Evolutionary conservation across 345 rosid genomes (phyloP).

Genomic region (Hirschfeldia incana): DNA sequence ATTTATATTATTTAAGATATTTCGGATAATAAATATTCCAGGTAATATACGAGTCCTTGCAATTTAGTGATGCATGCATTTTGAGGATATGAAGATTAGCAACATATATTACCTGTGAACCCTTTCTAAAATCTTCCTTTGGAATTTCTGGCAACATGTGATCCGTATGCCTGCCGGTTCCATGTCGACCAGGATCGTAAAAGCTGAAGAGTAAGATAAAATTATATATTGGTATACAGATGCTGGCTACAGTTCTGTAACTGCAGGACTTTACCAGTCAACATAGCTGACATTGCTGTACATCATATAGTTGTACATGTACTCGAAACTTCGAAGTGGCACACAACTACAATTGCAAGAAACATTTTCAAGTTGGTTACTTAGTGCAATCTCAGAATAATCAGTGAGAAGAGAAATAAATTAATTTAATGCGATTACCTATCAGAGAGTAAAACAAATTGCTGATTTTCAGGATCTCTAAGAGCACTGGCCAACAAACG

Average conservation of each 20-base stretch:
- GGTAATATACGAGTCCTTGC: not conserved
- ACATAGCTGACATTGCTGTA: slow-evolving; percentile 79
- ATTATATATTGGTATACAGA: not conserved
- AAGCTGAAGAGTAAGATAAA: slow-evolving; percentile 57
- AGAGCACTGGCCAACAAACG: slow-evolving; percentile 86
- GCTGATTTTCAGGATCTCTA: slow-evolving; percentile 83
- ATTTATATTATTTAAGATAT: not conserved
- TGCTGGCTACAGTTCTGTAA: not conserved
- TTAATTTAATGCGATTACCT: slow-evolving; percentile 48
- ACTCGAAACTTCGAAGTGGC: slow-evolving; percentile 83
- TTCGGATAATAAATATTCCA: not conserved
- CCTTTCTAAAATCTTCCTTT: slow-evolving; percentile 89
- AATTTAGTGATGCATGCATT: slow-evolving; percentile 8
- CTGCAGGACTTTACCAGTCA: slow-evolving; percentile 67
- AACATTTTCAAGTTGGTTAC: slow-evolving; percentile 21
- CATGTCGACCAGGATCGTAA: slow-evolving; percentile 96
- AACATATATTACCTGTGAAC: slow-evolving; percentile 77
- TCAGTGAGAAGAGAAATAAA: slow-evolving; percentile 4
- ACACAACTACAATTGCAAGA: slow-evolving; percentile 71
- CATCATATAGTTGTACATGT: slow-evolving; percentile 84
- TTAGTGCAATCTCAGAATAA: not conserved
- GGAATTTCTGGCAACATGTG: slow-evolving; percentile 94
- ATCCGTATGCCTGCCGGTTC: slow-evolving; percentile 88
- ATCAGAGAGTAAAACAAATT: slow-evolving; percentile 94
- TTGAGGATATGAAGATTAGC: slow-evolving; percentile 4